Evolutionary conservation across 73 alveolate species (phyloP).

Genomic region (Effrenium voratum): DNA sequence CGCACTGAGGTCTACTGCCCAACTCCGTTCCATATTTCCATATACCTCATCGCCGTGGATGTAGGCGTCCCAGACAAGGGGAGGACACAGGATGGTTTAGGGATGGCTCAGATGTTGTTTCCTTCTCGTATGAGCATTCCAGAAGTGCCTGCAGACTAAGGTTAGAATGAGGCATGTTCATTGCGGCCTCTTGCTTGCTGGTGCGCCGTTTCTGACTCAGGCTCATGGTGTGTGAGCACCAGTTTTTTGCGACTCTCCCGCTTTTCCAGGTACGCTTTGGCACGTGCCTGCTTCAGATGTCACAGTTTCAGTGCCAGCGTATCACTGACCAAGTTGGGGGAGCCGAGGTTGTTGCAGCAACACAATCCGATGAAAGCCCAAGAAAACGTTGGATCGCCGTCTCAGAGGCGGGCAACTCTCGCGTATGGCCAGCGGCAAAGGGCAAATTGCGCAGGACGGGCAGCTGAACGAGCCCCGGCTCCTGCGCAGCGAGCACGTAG

Average conservation of each 20-base stretch:
- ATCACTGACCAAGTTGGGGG: too few species aligned
- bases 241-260: neutral
- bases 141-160: neutral
- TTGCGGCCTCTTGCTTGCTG: slow-evolving; percentile 20
- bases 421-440: too few species aligned
- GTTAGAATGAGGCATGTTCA: neutral
- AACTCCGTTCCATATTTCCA: slow-evolving; percentile 18
- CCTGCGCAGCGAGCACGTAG: too few species aligned
- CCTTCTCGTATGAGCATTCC: neutral
- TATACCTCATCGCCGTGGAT: neutral
- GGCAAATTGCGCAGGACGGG: too few species aligned
- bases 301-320: too few species aligned
- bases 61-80: neutral
- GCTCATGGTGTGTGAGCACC: neutral
- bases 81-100: neutral
- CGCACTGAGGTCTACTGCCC: slow-evolving; percentile 34
- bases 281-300: neutral
- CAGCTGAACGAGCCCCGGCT: too few species aligned
- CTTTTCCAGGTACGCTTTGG: neutral
- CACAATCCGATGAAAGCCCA: too few species aligned
- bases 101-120: neutral
- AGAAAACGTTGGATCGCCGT: too few species aligned
- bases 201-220: neutral
- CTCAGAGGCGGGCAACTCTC: too few species aligned
- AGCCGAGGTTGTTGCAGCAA: too few species aligned